A percentile compares a stretch with the other conserved stretches of the same genome.
Conservation (phyloP, 2,329 filamentous ascomycete species). For the Graphilbum sp. region DNA sequence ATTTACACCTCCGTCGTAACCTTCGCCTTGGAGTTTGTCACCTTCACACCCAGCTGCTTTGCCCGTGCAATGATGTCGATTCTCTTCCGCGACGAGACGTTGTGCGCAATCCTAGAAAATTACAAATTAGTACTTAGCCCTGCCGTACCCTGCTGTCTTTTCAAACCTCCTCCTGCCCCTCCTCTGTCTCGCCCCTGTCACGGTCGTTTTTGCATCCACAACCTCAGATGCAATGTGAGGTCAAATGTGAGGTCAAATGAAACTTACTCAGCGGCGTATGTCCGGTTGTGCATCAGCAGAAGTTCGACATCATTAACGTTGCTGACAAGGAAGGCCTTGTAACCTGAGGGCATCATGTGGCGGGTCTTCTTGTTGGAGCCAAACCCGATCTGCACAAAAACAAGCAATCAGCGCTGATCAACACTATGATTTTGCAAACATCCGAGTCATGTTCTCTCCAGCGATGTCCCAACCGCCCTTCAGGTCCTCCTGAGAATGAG, state of each 20-base stretch:
- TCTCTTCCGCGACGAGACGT: slow-evolving; percentile 96
- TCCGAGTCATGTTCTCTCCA: too few species aligned
- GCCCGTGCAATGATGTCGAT: slow-evolving; percentile 95
- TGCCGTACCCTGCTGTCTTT: neutral
- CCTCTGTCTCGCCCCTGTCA: too few species aligned
- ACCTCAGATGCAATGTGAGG: too few species aligned
- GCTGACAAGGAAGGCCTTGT: slow-evolving; percentile 99
- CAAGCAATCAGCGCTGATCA: neutral
- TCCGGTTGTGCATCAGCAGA: slow-evolving; percentile 99
- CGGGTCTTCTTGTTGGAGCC: slow-evolving; percentile 99
- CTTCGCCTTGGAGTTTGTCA: slow-evolving; percentile 98
- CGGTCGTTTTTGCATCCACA: too few species aligned
- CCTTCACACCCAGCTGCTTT: slow-evolving; percentile 98
- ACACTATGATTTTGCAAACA: too few species aligned
- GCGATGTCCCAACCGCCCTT: too few species aligned
- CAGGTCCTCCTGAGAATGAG: too few species aligned
- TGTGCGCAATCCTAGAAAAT: slow-evolving; percentile 74
- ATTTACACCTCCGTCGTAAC: slow-evolving; percentile 82
- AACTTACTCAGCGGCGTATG: slow-evolving; percentile 96
- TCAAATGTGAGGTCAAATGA: too few species aligned
- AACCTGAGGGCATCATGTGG: slow-evolving; percentile 96
- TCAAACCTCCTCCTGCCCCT: too few species aligned
- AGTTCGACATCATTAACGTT: slow-evolving; percentile 94
- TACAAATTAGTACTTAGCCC: neutral
- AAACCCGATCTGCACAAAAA: slow-evolving; percentile 66